Conservation (phyloP, 257 asterid genomes). For the Agastache rugosa region DNA sequence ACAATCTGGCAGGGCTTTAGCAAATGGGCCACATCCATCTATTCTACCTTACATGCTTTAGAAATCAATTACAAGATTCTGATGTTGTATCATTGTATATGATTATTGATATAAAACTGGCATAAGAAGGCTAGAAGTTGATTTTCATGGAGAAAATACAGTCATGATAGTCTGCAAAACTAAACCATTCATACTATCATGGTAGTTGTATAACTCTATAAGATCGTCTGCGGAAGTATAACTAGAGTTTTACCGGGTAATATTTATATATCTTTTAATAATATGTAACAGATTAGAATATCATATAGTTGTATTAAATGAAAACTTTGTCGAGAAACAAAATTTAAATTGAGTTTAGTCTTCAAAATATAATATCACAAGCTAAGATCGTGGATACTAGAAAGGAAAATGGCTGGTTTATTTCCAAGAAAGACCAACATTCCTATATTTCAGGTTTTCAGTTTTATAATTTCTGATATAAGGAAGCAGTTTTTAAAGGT, state of each 20-base stretch:
- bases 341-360: background rate
- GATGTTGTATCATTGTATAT: no score
- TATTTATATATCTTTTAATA: background rate
- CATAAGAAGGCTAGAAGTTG: background rate
- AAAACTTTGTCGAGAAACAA: background rate
- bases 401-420: background rate
- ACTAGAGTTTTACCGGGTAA: background rate
- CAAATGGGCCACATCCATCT: background rate
- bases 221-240: background rate
- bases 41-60: background rate
- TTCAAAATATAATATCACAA: background rate
- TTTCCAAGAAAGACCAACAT: background rate
- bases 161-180: background rate
- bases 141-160: background rate
- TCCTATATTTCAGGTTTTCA: background rate
- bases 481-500: background rate
- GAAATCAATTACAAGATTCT: constrained; percentile 6
- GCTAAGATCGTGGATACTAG: background rate
- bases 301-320: background rate
- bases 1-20: background rate
- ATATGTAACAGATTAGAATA: background rate
- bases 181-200: background rate
- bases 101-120: background rate
- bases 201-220: background rate
- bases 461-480: constrained; percentile 2